Base-by-base conservation (phyloP, 2,329 filamentous ascomycete species). In the Boeremia lycopersici region DNA sequence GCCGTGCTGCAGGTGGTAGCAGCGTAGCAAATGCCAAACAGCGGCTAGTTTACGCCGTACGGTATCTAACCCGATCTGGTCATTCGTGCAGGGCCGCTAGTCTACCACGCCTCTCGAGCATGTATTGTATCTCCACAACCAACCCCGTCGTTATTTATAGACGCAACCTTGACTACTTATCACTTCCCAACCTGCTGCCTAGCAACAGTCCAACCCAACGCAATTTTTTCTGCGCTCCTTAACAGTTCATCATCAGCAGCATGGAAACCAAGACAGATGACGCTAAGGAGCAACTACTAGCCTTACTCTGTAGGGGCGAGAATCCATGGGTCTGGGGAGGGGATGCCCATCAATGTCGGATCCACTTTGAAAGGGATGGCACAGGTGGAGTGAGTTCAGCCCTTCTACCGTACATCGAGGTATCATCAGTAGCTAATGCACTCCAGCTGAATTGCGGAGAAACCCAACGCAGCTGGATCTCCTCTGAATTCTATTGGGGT, bases 251-350 rank as follows among this genome's bases (percentile, higher is more conserved):
- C 17, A 39, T 25, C 13, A 23, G 11, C 8, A 39, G 5, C 11
- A 39, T 47, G 44, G 35, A 23, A 9, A 23, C 6, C 23, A 47
- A 31, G 10, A 25, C 35, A 26, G 31, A 39, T 15, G 41, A 52
- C 25, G 6, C 3, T 17, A 12, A 45, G 13, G 48, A 44, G 25
- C 48, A 45, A 51, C 40, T 45, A n/a, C 28, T 53, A 13, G 42
- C 23, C 25, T 53, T 53, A 28, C 41, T 56, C 26, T 56, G 53
- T 25, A 33, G 41, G 25, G 34, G 25, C 12, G 38, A n/a, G 19
- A 35, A 47, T 3, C 48, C 30, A 44, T 56, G 53, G 53, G 44
- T 31, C 38, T 51, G 47, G 53, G 53, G 53, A 29, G 52, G 45
- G 1, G 42, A 38, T 39, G 42, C 29, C 11, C 9, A 12, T 43